phyloP scores from a whole-genome alignment of 164 flowering plant species.

The Chimonanthus praecox region DNA sequence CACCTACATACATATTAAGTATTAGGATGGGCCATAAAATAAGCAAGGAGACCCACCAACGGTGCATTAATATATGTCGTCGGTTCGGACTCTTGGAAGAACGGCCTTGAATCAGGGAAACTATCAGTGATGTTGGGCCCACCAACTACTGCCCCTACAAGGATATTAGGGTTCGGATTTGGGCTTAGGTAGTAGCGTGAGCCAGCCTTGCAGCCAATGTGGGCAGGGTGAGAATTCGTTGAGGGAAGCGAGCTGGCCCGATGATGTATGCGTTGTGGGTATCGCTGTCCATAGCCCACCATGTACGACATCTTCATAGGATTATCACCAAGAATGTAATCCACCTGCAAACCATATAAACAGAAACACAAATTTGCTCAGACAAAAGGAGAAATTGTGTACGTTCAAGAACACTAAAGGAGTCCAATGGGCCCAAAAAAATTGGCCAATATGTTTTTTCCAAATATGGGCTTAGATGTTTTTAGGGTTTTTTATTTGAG shows the following conservation, averaged over 20 bases:
- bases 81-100: conserved; percentile 86
- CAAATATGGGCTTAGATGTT: neutral
- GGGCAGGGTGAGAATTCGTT: conserved; percentile 63
- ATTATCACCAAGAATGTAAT: conserved; percentile 87
- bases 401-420: too few species aligned
- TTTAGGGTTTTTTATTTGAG: neutral
- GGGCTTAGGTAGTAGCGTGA: conserved; percentile 63
- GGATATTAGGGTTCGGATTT: conserved; percentile 74
- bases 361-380: neutral
- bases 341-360: conserved; percentile 44
- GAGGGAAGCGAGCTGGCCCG: conserved; percentile 86
- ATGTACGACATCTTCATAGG: conserved; percentile 85
- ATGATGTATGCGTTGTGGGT: conserved; percentile 83
- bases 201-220: conserved; percentile 69
- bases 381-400: too few species aligned
- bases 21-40: conserved; percentile 57
- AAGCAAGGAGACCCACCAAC: conserved; percentile 76
- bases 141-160: conserved; percentile 91
- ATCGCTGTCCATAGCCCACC: conserved; percentile 85
- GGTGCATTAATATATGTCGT: conserved; percentile 96
- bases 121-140: conserved; percentile 82
- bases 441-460: neutral
- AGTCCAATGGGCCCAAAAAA: neutral
- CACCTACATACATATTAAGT: neutral
- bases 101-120: conserved; percentile 84